Evolutionary conservation across 2,329 filamentous ascomycete genomes (phyloP), one percentile per base, ranked within the genome.

Genomic region (Alternaria hordeiaustralica): DNA sequence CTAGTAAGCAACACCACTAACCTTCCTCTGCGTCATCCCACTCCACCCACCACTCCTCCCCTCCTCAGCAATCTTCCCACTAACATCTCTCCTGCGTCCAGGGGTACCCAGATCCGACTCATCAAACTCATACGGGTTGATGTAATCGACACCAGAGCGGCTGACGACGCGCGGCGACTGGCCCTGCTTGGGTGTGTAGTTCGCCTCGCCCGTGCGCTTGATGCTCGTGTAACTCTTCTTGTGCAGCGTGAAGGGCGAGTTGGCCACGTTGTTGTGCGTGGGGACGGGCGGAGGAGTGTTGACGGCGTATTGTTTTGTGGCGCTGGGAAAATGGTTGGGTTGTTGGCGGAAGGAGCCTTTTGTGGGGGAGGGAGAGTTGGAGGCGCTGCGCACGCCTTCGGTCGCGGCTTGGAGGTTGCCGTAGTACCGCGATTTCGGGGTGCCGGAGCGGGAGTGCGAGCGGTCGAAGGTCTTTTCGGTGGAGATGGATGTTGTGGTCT

Each of bases 51-150:
- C 78, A 5, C 77, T 87, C 50, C 86, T 81, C 2, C 91, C 91
- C 75, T 94, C 92, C 76, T 94, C 91, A 0, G 86, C 90, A 59
- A 89, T 79, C 82, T 91, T 92, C 1, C 91, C 92, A 74, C 90
- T 93, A 3, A 92, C 90, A 64, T 90, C 88, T 55, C 73, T 56
- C 63, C 76, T 65, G 49, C 74, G 63, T 6, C 71, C 74, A 5
- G 64, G 55, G 45, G 70, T 75, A 18, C 75, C 78, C 51, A 80
- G 63, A 70, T 78, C 70, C 57, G 74, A 71, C 20, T 71, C 72
- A 3, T 78, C 76, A 61, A 72, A 74, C 44, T 72, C 68, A 28
- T 76, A 76, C 66, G 71, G 70, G 59, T 81, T 81, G 20, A 79
- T 75, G 59, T 83, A 80, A 55, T 86, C 84, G 4, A 83, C 81